Conservation (phyloP, 805 yeast genomes). For the Lipomyces kockii region DNA sequence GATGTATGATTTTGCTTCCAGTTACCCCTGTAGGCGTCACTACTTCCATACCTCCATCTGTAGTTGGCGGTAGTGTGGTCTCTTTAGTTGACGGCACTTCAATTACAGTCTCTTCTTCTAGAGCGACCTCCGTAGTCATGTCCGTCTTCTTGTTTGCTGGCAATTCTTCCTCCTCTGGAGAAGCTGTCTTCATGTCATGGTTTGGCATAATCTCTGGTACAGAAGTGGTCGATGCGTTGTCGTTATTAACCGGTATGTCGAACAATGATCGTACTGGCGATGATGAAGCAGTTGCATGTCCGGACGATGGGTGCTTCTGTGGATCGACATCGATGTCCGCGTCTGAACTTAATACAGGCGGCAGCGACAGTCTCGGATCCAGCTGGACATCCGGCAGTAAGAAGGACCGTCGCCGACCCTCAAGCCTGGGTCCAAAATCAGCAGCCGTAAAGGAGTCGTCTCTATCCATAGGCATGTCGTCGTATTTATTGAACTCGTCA, state of each 20-base stretch:
- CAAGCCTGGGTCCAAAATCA: not conserved
- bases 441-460: not conserved
- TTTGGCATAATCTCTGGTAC: not conserved
- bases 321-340: slow-evolving; percentile 26
- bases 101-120: not conserved
- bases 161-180: not conserved
- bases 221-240: not conserved
- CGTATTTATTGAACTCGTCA: not conserved
- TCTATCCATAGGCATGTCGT: not conserved
- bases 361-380: slow-evolving; percentile 17
- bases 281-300: slow-evolving; percentile 6
- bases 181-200: not conserved
- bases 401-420: not conserved
- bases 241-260: not conserved
- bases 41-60: not conserved
- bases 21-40: not conserved
- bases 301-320: slow-evolving; percentile 23
- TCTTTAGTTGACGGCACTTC: not conserved
- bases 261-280: slow-evolving; percentile 8
- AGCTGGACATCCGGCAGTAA: slow-evolving; percentile 6
- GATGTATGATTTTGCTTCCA: not conserved
- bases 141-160: not conserved
- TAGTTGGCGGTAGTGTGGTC: not conserved
- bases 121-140: not conserved
- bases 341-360: slow-evolving; percentile 19